Percentiles rank a stretch among this genome's conserved stretches.
phyloP scores from a whole-genome alignment of 768 basidiomycete genomes.

The Clitopilus passeckerianus region DNA sequence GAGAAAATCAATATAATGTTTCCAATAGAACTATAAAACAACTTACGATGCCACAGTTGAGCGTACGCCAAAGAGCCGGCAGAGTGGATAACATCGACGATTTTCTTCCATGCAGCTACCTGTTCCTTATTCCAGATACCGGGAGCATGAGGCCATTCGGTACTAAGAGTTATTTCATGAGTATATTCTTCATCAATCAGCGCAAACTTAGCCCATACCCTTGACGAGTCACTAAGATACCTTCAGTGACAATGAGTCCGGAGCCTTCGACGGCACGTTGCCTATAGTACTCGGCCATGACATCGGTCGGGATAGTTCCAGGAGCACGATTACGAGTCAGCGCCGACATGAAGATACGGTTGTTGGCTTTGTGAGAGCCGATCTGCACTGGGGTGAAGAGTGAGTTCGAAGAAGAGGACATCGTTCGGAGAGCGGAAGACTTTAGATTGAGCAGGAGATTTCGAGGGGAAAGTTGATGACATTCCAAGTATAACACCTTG shows the following conservation, averaged over 20 bases:
- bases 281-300: slow-evolving; percentile 30
- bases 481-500: neutral
- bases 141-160: slow-evolving; percentile 39
- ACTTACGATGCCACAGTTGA: slow-evolving; percentile 40
- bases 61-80: slow-evolving; percentile 38
- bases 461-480: neutral
- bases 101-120: slow-evolving; percentile 37
- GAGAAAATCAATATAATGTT: neutral
- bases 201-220: slow-evolving; percentile 20
- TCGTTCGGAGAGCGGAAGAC: neutral
- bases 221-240: slow-evolving; percentile 32
- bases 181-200: neutral
- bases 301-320: slow-evolving; percentile 26
- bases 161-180: slow-evolving; percentile 14
- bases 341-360: slow-evolving; percentile 28
- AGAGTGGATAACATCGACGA: slow-evolving; percentile 42
- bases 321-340: slow-evolving; percentile 30
- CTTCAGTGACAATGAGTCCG: slow-evolving; percentile 32
- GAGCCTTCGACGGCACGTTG: slow-evolving; percentile 31
- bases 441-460: neutral
- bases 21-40: neutral
- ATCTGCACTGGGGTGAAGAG: slow-evolving; percentile 24
- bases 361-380: slow-evolving; percentile 24
- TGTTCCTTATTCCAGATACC: slow-evolving; percentile 44
- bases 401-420: slow-evolving; percentile 6